These are phyloP conservation scores for Naganishia cerealis DNA, from an alignment of 1,284 basidiomycete genomes.

Conservation along the genomic window DNA sequence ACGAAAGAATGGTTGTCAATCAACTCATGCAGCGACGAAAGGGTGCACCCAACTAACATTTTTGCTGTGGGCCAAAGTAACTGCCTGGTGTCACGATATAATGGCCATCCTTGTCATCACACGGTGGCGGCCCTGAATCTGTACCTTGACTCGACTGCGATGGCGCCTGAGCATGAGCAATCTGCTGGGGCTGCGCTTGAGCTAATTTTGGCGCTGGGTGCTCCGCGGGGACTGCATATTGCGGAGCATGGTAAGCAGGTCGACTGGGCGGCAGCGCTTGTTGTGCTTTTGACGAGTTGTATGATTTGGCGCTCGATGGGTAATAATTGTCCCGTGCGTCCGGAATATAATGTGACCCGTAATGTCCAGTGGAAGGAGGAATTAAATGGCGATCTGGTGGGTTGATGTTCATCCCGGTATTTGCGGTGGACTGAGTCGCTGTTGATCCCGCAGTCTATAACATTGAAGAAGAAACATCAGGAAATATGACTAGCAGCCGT, in stretches of 20 bases:
- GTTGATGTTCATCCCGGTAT: constrained; percentile 19
- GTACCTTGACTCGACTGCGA: constrained; percentile 26
- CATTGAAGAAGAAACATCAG: neutral
- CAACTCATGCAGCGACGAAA: neutral
- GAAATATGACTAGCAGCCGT: neutral
- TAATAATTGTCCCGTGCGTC: constrained; percentile 9
- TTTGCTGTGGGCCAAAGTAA: constrained; percentile 29
- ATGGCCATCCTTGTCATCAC: constrained; percentile 92
- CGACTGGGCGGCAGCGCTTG: constrained; percentile 13
- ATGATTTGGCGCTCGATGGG: constrained; percentile 6
- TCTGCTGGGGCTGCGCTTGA: constrained; percentile 23
- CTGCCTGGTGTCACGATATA: constrained; percentile 81
- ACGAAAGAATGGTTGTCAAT: constrained; percentile 45
- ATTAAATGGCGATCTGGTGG: constrained; percentile 1
- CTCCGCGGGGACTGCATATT: constrained; percentile 15
- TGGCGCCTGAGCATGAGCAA: constrained; percentile 2
- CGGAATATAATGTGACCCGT: constrained; percentile 17
- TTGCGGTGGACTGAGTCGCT: constrained; percentile 30
- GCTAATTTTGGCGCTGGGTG: constrained; percentile 9
- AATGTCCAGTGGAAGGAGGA: constrained; percentile 7
- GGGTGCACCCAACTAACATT: constrained; percentile 27
- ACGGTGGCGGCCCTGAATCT: constrained; percentile 55
- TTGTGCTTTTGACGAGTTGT: constrained; percentile 13
- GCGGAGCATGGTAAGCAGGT: constrained; percentile 15
- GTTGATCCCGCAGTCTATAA: constrained; percentile 30